A percentile compares a stretch with the other conserved stretches of the same genome.
These are phyloP conservation scores for Aspergillus felis DNA, from an alignment of 2,329 filamentous ascomycete species.

Conservation along the genomic window DNA sequence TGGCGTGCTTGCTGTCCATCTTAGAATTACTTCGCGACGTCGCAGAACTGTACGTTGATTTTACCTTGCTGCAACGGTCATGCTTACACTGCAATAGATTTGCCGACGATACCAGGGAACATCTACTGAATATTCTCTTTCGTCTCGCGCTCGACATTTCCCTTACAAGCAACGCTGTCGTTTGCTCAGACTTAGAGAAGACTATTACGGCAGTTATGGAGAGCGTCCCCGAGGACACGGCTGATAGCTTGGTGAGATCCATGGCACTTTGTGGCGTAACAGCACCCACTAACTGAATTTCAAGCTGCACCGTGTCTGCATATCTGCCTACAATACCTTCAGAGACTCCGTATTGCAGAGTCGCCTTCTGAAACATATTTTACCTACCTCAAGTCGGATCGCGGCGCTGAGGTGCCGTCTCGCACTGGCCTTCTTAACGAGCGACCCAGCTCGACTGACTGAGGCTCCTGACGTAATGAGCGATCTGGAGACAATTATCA, in stretches of 20 bases:
- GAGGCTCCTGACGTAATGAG: conserved; percentile 25
- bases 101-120: conserved; percentile 27
- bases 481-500: conserved; percentile 27
- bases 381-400: conserved; percentile 33
- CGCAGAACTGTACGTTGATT: conserved; percentile 26
- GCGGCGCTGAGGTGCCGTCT: conserved; percentile 40
- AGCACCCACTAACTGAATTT: conserved; percentile 6
- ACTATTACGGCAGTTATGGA: conserved; percentile 30
- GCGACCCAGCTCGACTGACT: conserved; percentile 23
- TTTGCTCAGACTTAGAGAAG: conserved; percentile 32
- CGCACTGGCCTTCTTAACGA: conserved; percentile 33
- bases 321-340: conserved; percentile 30
- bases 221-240: conserved; percentile 16
- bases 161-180: conserved; percentile 23
- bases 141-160: conserved; percentile 36
- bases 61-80: background rate
- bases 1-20: conserved; percentile 28
- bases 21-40: conserved; percentile 30
- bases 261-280: background rate
- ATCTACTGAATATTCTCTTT: conserved; percentile 30
- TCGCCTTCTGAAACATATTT: conserved; percentile 38
- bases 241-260: conserved; percentile 20
- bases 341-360: conserved; percentile 36
- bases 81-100: conserved; percentile 26
- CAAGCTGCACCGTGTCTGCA: conserved; percentile 29